Evolutionary conservation across 2,329 filamentous ascomycete species (phyloP).

Genomic region (Colletotrichum tropicicola): DNA sequence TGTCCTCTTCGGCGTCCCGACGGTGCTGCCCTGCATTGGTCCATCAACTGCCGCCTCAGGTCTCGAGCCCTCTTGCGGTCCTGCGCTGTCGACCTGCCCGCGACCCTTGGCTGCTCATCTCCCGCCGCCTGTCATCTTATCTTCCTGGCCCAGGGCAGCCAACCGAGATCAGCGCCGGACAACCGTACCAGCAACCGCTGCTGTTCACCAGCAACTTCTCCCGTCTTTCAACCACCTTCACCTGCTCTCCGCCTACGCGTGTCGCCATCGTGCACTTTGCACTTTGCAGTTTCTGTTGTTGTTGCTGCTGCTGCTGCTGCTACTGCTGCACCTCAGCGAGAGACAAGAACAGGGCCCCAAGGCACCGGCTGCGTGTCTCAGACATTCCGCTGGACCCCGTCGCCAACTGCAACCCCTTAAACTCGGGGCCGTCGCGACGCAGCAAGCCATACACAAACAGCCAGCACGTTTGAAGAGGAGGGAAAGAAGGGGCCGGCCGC

Average conservation of each 20-base stretch:
- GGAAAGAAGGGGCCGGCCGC: slow-evolving; percentile 17
- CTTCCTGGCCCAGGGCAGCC: slow-evolving; percentile 13
- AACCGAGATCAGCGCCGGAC: slow-evolving; percentile 18
- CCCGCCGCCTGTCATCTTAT: slow-evolving; percentile 27
- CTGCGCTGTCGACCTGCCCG: not conserved
- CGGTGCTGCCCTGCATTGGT: not conserved
- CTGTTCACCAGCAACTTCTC: not conserved
- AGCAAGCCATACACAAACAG: not conserved
- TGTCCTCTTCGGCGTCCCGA: not conserved
- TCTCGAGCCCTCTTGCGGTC: slow-evolving; percentile 18
- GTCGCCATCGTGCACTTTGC: not conserved
- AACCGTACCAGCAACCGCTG: not conserved
- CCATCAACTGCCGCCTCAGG: slow-evolving; percentile 13
- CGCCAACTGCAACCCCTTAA: slow-evolving; percentile 26
- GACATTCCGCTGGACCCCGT: slow-evolving; percentile 15
- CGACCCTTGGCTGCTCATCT: slow-evolving; percentile 24
- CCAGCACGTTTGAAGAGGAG: slow-evolving; percentile 7
- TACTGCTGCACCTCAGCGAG: slow-evolving; percentile 27
- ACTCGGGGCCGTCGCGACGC: slow-evolving; percentile 14
- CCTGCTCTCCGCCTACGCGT: not conserved
- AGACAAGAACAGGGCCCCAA: slow-evolving; percentile 19
- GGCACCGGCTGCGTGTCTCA: slow-evolving; percentile 23
- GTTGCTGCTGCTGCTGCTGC: slow-evolving; percentile 12
- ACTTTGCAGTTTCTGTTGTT: no score
- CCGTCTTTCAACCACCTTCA: not conserved